Base-by-base conservation (phyloP, 306 rosid species). In the Alnus rubra region DNA sequence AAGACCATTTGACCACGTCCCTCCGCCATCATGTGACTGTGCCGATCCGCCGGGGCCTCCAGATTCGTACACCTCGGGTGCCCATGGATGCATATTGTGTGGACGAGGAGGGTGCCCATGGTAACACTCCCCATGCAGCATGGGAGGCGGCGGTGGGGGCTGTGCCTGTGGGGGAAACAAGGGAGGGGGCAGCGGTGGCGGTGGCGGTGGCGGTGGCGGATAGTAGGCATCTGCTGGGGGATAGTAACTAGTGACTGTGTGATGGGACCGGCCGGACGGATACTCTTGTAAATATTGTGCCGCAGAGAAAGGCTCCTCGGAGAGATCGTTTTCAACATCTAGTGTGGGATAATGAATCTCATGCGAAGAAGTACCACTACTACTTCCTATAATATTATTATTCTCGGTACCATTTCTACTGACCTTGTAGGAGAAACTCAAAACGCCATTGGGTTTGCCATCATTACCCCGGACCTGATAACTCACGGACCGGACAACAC, bases 391-490 rank as follows among this genome's bases (percentile, higher is more conserved):
- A 0, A 23, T 23, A 23, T 23, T 23, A 23, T 23, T 23, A 23
- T 23, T 23, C 28, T 23, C 28, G 28, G 28, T 23, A 23, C 28
- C 28, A 23, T 73, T 51, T 2, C 70, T 81, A 1, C 62, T 82
- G 76, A 80, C 52, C 19, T 18, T 80, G 67, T 84, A 86, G 37
- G 88, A 82, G 65, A 88, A 84, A 82, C 74, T 64, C 77, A 89
- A 80, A 30, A 79, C 74, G 33, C 92, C 92, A 15, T 89, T 89
- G 45, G 90, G 80, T 28, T 67, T 86, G 0, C 90, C 90, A 0
- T 89, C 90, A 5, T 2, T 39, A 53, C 44, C 78, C n/a, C 90
- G 84, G 9, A 89, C 81, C 90, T 89, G 87, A n/a, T 86, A 89
- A 63, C 80, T 78, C 2, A 84, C 84, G 35, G 80, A 82, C 60